These are phyloP conservation scores for Marasmius oreades DNA, from an alignment of 1,284 basidiomycete genomes.

Conservation along the genomic window DNA sequence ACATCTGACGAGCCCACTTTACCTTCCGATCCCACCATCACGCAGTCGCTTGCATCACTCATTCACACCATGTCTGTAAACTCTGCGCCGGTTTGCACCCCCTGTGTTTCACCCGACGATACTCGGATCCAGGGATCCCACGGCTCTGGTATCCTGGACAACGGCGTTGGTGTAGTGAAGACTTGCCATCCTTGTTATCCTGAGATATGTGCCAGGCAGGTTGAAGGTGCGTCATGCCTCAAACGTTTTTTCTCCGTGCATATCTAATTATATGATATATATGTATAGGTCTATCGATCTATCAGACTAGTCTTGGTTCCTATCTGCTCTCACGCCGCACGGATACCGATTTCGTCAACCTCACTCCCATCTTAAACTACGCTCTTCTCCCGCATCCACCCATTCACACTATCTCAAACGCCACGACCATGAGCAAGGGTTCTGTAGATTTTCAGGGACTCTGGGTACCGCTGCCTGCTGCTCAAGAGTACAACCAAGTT, in stretches of 20 bases:
- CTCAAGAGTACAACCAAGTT: slow-evolving; percentile 41
- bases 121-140: slow-evolving; percentile 20
- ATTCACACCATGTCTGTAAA: slow-evolving; percentile 36
- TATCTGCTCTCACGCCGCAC: slow-evolving; percentile 58
- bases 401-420: slow-evolving; percentile 35
- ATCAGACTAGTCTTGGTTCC: slow-evolving; percentile 56
- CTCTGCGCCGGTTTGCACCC: slow-evolving; percentile 22
- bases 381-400: slow-evolving; percentile 35
- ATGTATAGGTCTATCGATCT: slow-evolving; percentile 59
- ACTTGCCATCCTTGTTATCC: slow-evolving; percentile 59
- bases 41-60: slow-evolving; percentile 28
- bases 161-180: slow-evolving; percentile 31
- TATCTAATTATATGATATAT: slow-evolving; percentile 10
- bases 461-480: slow-evolving; percentile 62
- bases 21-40: slow-evolving; percentile 12
- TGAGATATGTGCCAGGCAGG: slow-evolving; percentile 56
- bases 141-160: not conserved
- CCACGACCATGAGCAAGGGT: slow-evolving; percentile 43
- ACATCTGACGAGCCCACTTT: not conserved
- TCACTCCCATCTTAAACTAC: slow-evolving; percentile 51
- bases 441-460: slow-evolving; percentile 51
- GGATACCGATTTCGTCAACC: slow-evolving; percentile 72
- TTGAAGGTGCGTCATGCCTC: slow-evolving; percentile 51
- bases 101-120: slow-evolving; percentile 35
- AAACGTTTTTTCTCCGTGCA: slow-evolving; percentile 11